These are phyloP conservation scores for Pyracantha coccinea DNA, from an alignment of 331 rosid species.

Conservation along the genomic window DNA sequence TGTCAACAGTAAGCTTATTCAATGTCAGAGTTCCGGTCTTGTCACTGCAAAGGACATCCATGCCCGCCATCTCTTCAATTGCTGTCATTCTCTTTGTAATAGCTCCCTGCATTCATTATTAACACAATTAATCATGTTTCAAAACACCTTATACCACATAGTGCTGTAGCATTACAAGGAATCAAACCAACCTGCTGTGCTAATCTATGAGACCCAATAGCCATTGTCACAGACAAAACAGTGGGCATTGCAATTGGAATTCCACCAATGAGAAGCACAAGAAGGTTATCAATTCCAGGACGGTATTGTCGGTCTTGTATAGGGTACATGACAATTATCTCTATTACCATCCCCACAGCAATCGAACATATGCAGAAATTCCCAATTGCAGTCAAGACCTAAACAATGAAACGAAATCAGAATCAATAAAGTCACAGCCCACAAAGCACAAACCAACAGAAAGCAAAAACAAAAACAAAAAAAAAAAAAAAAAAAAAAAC, in stretches of 20 bases:
- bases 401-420: constrained; percentile 3
- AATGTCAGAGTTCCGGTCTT: constrained; percentile 95
- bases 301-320: constrained; percentile 87
- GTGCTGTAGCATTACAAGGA: constrained; percentile 10
- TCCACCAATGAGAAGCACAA: constrained; percentile 97
- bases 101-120: constrained; percentile 65
- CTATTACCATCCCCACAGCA: constrained; percentile 87
- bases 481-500: neutral
- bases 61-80: constrained; percentile 99
- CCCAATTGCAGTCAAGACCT: constrained; percentile 98
- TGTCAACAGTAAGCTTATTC: constrained; percentile 90
- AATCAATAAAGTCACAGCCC: neutral
- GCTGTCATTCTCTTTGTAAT: constrained; percentile 99
- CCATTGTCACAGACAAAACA: constrained; percentile 97
- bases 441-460: neutral
- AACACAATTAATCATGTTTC: constrained; percentile 1
- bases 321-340: constrained; percentile 95
- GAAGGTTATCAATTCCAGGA: constrained; percentile 95
- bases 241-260: constrained; percentile 99
- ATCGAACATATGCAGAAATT: constrained; percentile 98
- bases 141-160: constrained; percentile 1
- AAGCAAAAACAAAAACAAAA: neutral
- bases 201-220: constrained; percentile 95
- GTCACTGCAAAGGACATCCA: constrained; percentile 99
- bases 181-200: constrained; percentile 74